Evolutionary conservation across 2,329 filamentous ascomycete genomes (phyloP).

Genomic region (Blastomyces gilchristii): DNA sequence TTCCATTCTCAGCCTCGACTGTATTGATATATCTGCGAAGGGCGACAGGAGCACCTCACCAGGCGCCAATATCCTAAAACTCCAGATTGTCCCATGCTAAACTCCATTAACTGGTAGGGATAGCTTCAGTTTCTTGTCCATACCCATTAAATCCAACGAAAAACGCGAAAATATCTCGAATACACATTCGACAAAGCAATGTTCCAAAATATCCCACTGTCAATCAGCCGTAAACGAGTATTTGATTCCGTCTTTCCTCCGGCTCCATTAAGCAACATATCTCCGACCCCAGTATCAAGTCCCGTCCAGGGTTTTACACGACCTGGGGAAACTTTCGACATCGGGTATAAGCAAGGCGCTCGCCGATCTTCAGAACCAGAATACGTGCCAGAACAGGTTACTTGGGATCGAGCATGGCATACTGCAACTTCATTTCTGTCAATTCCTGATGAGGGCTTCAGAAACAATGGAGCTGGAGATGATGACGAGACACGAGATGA

Average conservation of each 20-base stretch:
- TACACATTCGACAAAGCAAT: constrained; percentile 7
- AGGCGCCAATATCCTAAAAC: neutral
- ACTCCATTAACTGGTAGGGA: too few relatives aligned
- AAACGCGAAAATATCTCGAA: neutral
- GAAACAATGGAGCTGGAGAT: neutral
- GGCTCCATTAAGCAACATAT: constrained; percentile 26
- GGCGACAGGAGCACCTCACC: neutral
- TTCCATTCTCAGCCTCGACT: too few relatives aligned
- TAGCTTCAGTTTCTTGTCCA: neutral
- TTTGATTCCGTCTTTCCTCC: constrained; percentile 37
- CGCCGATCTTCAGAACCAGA: constrained; percentile 8
- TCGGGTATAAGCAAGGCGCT: constrained; percentile 8
- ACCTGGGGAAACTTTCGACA: constrained; percentile 15
- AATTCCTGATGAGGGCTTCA: constrained; percentile 28
- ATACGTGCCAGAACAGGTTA: constrained; percentile 23
- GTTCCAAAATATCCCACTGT: constrained; percentile 13
- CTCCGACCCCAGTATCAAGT: constrained; percentile 21
- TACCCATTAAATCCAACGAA: neutral
- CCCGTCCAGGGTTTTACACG: constrained; percentile 18
- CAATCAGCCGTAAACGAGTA: constrained; percentile 29
- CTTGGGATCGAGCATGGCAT: constrained; percentile 34
- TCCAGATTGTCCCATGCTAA: neutral
- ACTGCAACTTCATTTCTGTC: constrained; percentile 32
- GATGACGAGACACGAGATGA: constrained; percentile 17
- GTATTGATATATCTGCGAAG: neutral